Conservation (phyloP, 805 yeast genomes). For the Cyberlindnera bimundalis region DNA sequence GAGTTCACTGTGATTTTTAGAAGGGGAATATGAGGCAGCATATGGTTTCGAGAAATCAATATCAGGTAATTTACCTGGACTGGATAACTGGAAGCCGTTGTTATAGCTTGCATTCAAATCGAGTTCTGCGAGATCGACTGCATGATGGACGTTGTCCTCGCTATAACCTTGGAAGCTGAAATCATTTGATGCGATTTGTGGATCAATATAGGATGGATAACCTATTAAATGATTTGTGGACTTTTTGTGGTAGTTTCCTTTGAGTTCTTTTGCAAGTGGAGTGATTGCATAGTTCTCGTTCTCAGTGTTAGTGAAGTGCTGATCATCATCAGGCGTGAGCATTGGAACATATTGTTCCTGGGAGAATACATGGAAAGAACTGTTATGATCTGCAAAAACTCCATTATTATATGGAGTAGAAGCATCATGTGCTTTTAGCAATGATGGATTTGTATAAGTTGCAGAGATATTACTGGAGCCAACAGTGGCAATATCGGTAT, state of each 20-base stretch:
- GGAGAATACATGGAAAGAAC: slow-evolving; percentile 2
- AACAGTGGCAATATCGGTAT: slow-evolving; percentile 6
- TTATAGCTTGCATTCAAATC: slow-evolving; percentile 3
- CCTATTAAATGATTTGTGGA: not conserved
- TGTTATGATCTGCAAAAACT: not conserved
- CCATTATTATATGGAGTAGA: not conserved
- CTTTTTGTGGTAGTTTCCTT: not conserved
- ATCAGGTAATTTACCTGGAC: not conserved
- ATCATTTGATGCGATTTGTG: not conserved
- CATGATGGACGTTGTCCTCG: not conserved
- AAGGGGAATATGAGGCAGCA: not conserved
- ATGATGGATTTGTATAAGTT: slow-evolving; percentile 3
- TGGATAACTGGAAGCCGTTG: not conserved
- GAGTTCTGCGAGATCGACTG: not conserved
- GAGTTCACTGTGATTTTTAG: not conserved
- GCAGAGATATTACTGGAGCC: slow-evolving; percentile 11
- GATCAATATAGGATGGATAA: slow-evolving; percentile 2
- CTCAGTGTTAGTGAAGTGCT: not conserved
- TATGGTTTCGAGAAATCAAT: not conserved
- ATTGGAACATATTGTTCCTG: slow-evolving; percentile 9
- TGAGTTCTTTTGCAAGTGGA: not conserved
- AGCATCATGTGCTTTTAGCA: slow-evolving; percentile 11
- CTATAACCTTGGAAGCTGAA: not conserved
- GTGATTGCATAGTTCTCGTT: slow-evolving; percentile 1
- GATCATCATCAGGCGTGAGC: slow-evolving; percentile 10